phyloP scores from a whole-genome alignment of 768 basidiomycete species.

The Suillus clintonianus region DNA sequence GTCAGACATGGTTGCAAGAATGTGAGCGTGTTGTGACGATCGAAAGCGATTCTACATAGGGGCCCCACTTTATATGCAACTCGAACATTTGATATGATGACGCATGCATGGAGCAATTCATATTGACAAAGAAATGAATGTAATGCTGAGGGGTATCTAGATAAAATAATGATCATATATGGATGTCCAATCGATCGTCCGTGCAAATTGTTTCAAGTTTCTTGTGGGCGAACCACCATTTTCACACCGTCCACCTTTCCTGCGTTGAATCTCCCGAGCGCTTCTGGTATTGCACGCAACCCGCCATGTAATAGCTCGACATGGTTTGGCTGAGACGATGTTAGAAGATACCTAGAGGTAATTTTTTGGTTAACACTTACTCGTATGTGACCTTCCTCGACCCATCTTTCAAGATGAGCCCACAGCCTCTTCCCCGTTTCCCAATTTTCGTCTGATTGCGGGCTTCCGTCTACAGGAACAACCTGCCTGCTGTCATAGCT shows the following conservation, averaged over 20 bases:
- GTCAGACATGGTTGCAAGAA: conserved; percentile 13
- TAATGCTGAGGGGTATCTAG: background rate
- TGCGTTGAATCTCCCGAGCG: conserved; percentile 41
- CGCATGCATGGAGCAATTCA: background rate
- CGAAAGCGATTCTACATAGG: background rate
- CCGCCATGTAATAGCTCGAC: conserved; percentile 44
- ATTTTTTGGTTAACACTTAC: conserved; percentile 17
- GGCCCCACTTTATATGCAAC: background rate
- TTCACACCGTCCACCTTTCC: conserved; percentile 47
- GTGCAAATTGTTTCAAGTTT: conserved; percentile 33
- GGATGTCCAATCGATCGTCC: background rate
- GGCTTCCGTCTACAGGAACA: conserved; percentile 34
- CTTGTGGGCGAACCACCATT: conserved; percentile 45
- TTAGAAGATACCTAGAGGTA: background rate
- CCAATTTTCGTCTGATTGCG: conserved; percentile 35
- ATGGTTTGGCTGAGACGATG: conserved; percentile 39
- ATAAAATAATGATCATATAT: conserved; percentile 5
- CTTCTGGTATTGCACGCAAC: conserved; percentile 42
- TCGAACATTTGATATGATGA: background rate
- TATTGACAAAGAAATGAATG: background rate
- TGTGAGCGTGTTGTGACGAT: background rate
- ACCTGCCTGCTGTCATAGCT: conserved; percentile 28
- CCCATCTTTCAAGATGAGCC: conserved; percentile 25
- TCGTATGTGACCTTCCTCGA: conserved; percentile 33
- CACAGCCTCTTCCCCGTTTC: conserved; percentile 34